A percentile compares a stretch with the other conserved stretches of the same genome.
These are phyloP conservation scores for Populus alba DNA, from an alignment of 345 rosid species.

Conservation along the genomic window DNA sequence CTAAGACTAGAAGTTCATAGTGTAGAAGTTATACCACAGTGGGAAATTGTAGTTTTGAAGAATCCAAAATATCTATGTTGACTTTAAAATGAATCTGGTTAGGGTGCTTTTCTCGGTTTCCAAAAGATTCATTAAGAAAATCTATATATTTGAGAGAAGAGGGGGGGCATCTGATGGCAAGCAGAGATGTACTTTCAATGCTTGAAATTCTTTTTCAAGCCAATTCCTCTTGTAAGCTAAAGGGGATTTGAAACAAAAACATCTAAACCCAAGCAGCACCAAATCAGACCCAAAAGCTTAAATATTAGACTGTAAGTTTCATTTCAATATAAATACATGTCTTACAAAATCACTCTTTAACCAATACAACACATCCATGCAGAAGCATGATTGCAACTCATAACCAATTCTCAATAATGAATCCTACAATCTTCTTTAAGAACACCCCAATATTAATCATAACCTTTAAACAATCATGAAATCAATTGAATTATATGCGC, in stretches of 20 bases:
- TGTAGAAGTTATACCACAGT: too few species aligned
- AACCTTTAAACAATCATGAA: neutral
- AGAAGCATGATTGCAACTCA: constrained; percentile 1
- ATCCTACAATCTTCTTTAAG: neutral
- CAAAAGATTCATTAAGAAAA: neutral
- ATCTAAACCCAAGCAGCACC: neutral
- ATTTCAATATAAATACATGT: neutral
- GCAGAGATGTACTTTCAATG: neutral
- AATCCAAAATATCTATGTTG: too few species aligned
- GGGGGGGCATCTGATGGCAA: neutral
- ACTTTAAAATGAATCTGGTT: too few species aligned
- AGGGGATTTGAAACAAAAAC: neutral
- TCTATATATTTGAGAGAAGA: neutral
- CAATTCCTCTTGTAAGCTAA: neutral
- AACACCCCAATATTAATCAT: neutral
- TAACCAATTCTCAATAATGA: neutral
- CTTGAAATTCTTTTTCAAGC: neutral
- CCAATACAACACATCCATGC: neutral
- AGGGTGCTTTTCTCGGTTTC: too few species aligned
- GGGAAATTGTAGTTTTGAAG: too few species aligned
- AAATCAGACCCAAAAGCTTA: neutral
- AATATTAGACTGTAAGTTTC: neutral
- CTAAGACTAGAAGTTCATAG: too few species aligned
- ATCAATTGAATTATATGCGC: neutral
- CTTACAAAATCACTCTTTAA: neutral